A percentile compares a stretch with the other conserved stretches of the same genome.
Conservation (phyloP, 805 yeast genomes). For the Wickerhamiella hasegawae region DNA sequence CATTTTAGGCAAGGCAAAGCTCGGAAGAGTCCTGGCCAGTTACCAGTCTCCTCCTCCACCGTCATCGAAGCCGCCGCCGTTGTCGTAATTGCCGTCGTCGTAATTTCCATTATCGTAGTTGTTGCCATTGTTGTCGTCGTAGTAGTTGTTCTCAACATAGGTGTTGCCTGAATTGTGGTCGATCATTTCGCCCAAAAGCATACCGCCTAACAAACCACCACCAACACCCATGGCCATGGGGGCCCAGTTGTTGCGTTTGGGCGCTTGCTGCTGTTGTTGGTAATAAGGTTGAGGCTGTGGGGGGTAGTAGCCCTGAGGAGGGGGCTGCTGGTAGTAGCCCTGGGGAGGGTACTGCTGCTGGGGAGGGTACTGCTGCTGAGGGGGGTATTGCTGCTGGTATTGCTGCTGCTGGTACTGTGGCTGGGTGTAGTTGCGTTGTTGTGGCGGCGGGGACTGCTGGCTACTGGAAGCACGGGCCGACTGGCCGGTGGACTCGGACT, state of each 20-base stretch:
- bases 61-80: conserved; percentile 21
- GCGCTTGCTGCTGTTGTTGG: conserved; percentile 19
- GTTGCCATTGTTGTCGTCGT: conserved; percentile 15
- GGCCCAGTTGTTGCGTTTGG: conserved; percentile 8
- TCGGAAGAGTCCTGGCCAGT: no score
- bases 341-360: conserved; percentile 17
- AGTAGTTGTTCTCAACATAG: conserved; percentile 25
- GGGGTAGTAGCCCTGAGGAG: conserved; percentile 11
- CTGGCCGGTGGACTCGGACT: conserved; percentile 2
- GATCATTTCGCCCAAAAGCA: conserved; percentile 15
- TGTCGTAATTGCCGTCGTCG: conserved; percentile 19
- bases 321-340: conserved; percentile 23
- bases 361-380: conserved; percentile 4
- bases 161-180: conserved; percentile 6
- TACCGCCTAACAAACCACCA: conserved; percentile 19
- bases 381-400: conserved; percentile 7
- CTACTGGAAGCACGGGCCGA: conserved; percentile 1
- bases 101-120: conserved; percentile 11
- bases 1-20: no score
- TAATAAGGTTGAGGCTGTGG: conserved; percentile 8
- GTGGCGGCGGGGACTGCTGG: conserved; percentile 1
- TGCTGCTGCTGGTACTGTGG: neutral
- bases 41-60: no score
- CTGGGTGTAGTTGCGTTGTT: conserved; percentile 3
- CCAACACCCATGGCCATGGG: conserved; percentile 22